Percentiles rank a stretch among this genome's conserved stretches.
Evolutionary conservation across 2,329 filamentous ascomycete genomes (phyloP).

Genomic region (Aspergillus sp.): DNA sequence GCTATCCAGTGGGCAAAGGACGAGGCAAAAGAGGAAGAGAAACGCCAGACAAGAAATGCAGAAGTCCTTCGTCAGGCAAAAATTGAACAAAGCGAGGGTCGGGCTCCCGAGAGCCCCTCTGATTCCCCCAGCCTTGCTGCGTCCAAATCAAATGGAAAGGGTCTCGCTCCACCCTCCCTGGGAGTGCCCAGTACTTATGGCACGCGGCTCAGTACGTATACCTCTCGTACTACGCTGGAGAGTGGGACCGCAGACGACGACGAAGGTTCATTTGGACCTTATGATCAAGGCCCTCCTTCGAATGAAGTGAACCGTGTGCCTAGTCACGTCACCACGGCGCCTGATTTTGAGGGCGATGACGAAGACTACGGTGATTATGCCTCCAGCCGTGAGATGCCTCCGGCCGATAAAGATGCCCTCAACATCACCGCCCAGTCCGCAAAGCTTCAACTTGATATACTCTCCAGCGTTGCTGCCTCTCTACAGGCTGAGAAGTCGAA

Average conservation of each 20-base stretch:
- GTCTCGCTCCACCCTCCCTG: slow-evolving; percentile 35
- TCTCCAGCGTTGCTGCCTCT: slow-evolving; percentile 81
- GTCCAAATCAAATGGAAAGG: slow-evolving; percentile 36
- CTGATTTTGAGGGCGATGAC: slow-evolving; percentile 64
- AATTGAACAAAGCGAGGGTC: slow-evolving; percentile 64
- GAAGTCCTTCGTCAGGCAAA: slow-evolving; percentile 77
- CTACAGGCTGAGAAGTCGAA: slow-evolving; percentile 68
- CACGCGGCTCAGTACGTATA: slow-evolving; percentile 50
- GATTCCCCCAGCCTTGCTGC: slow-evolving; percentile 30
- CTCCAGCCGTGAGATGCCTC: slow-evolving; percentile 71
- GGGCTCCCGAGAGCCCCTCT: slow-evolving; percentile 47
- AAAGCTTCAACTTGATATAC: slow-evolving; percentile 85
- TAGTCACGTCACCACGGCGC: slow-evolving; percentile 50
- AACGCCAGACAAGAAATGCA: slow-evolving; percentile 69
- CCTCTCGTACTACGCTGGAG: slow-evolving; percentile 48
- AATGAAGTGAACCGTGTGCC: slow-evolving; percentile 50
- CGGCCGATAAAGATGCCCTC: slow-evolving; percentile 85
- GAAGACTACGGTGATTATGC: slow-evolving; percentile 80
- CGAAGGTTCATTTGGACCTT: slow-evolving; percentile 51
- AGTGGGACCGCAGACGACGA: slow-evolving; percentile 55
- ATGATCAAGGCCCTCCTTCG: slow-evolving; percentile 55
- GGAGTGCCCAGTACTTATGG: slow-evolving; percentile 37
- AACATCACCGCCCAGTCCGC: slow-evolving; percentile 96
- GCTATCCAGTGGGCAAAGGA: slow-evolving; percentile 98
- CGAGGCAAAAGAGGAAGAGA: slow-evolving; percentile 87